Conservation (phyloP, 176 grass and related monocot genomes). For the Thalia dealbata region DNA sequence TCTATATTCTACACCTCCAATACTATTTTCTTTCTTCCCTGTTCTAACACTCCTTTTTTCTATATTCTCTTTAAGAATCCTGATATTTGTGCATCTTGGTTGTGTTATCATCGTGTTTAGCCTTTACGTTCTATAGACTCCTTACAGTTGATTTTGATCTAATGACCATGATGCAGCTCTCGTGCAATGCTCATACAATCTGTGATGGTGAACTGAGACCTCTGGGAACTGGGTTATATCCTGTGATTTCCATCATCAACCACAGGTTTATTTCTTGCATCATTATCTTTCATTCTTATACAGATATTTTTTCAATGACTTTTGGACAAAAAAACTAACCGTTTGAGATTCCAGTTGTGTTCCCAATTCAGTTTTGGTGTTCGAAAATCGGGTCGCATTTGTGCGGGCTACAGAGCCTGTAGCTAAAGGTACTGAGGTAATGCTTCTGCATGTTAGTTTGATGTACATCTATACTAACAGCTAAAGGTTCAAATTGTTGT, state of each 20-base stretch:
- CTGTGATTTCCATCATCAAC: slow-evolving; percentile 95
- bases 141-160: slow-evolving; percentile 20
- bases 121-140: slow-evolving; percentile 9
- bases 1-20: too few relatives aligned
- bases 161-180: slow-evolving; percentile 40
- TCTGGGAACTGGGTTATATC: slow-evolving; percentile 76
- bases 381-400: slow-evolving; percentile 63
- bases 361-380: slow-evolving; percentile 92
- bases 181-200: slow-evolving; percentile 96
- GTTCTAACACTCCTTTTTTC: too few relatives aligned
- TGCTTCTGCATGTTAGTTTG: background rate
- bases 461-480: background rate
- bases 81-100: background rate
- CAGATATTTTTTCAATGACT: slow-evolving; percentile 15
- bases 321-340: slow-evolving; percentile 19
- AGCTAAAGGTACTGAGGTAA: slow-evolving; percentile 70
- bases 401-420: slow-evolving; percentile 66
- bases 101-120: background rate
- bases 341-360: slow-evolving; percentile 56
- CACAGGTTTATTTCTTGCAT: slow-evolving; percentile 43
- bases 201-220: slow-evolving; percentile 85
- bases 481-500: background rate
- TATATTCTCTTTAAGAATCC: background rate
- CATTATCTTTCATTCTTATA: slow-evolving; percentile 17
- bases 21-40: too few relatives aligned